Base-by-base conservation (phyloP, 2,329 filamentous ascomycete species). In the Teratosphaeria destructans region DNA sequence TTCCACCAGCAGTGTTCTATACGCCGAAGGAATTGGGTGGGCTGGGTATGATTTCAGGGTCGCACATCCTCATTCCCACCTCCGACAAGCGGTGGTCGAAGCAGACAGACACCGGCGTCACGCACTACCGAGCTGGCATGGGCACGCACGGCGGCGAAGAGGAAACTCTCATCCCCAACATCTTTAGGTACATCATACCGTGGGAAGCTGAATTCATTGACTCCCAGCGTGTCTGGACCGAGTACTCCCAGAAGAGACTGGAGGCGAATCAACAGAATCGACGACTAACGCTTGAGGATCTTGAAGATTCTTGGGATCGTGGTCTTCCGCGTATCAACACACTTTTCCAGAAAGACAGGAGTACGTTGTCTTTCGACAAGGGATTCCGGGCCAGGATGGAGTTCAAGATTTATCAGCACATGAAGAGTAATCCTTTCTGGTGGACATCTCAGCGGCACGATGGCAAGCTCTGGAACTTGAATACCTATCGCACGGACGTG, bases 181-280 rank as follows among this genome's bases (percentile, higher is more conserved):
- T 99, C 68, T 97, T 97, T 85, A 86, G 94, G 61, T 99, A 99
- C 76, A 97, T 99, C 72, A 96, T 97, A 65, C 93, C 94, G 0
- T 99, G 94, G 94, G 94, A 99, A 73, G 90, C 93, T 1, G 94
- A 99, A 73, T 99, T 99, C 75, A 95, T 97, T 66, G 95, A 99
- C 73, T 99, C 94, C 3, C 95, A 99, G 73, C 87, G 95, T 67
- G 94, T 99, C 1, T 99, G 94, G 94, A 97, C 94, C 29, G 94
- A 99, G 69, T 99, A 99, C 71, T 96, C 93, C 0, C 94, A 99
- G 77, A 99, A 99, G 80, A 87, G 94, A 54, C 82, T 95, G 65
- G 94, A 99, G 72, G 95, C 94, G 23, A 95, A 96, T 70, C 93
- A 97, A 68, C 94, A 99, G 74, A 99, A 99, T 69, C 87, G 94